Conservation (phyloP, 2,329 filamentous ascomycete genomes). For the Sarocladium strictum region DNA sequence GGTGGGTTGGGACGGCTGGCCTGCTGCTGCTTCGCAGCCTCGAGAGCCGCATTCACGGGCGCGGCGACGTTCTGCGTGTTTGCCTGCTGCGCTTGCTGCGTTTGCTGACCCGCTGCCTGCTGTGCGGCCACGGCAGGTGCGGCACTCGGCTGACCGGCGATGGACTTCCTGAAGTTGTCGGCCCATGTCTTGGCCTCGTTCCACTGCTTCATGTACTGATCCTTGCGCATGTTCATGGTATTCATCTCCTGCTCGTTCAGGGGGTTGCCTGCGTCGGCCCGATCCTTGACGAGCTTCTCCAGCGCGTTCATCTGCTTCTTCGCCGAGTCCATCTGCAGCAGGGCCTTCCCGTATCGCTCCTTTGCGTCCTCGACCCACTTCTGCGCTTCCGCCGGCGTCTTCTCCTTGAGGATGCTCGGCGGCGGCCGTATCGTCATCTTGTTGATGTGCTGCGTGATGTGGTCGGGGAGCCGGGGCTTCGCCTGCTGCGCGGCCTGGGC, state of each 20-base stretch:
- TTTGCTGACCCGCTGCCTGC: slow-evolving; percentile 3
- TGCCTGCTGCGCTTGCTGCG: slow-evolving; percentile 1
- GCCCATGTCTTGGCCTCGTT: slow-evolving; percentile 10
- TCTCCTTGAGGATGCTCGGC: neutral
- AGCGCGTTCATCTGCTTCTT: slow-evolving; percentile 8
- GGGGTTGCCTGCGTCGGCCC: slow-evolving; percentile 6
- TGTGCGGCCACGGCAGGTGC: slow-evolving; percentile 1
- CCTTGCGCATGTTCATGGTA: slow-evolving; percentile 9
- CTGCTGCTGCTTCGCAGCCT: slow-evolving; percentile 8
- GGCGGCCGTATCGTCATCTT: neutral
- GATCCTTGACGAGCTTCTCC: slow-evolving; percentile 8
- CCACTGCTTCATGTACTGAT: slow-evolving; percentile 8
- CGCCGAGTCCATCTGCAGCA: slow-evolving; percentile 10
- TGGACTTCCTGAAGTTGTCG: slow-evolving; percentile 8
- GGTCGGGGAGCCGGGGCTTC: neutral
- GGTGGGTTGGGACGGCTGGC: slow-evolving; percentile 2
- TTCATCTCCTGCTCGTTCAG: slow-evolving; percentile 10
- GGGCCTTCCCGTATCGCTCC: slow-evolving; percentile 9
- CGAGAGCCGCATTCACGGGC: slow-evolving; percentile 8
- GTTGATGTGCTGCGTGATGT: slow-evolving; percentile 2
- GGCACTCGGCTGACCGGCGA: neutral
- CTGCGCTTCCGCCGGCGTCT: slow-evolving; percentile 7
- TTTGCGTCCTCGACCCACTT: slow-evolving; percentile 10
- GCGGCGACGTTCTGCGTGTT: neutral
- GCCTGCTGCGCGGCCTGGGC: neutral